Evolutionary conservation across 2,329 filamentous ascomycete species (phyloP), one percentile per base, ranked within the genome.

Genomic region (Raffaelea arxii): DNA sequence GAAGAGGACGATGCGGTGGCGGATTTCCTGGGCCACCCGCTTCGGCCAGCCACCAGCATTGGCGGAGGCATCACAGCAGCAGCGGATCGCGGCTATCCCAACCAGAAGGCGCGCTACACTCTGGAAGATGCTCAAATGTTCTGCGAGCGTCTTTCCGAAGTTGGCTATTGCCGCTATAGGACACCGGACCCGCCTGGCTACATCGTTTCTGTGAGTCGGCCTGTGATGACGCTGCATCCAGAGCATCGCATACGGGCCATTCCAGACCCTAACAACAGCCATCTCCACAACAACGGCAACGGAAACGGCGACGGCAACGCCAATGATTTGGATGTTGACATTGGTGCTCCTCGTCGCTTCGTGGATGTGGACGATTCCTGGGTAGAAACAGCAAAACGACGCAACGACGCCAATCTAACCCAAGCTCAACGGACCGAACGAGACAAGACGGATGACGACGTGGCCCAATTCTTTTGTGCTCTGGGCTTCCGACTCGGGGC

Each of bases 71-170:
- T 39, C 16, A 21, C 25, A 9, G 43, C 43, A 18, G 32, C 35
- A 6, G 43, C 43, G 3, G 43, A 25, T 3, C 32, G 32, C n/a
- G 43, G 32, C 19, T 22, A 12, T 30, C 6, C 27, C 12, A 52
- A 55, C n/a, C 46, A 50, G 19, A 56, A 53, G 49, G 47, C 41
- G 12, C 52, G 48, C 19, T 65, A 63, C 46, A 52, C 50, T 16
- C 53, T 59, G 4, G 54, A 50, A 37, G 61, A 65, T 21, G 60
- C 58, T 14, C 54, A 54, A 43, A 55, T 51, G 46, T 65, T 56
- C 47, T 53, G 63, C 21, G 53, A 58, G 23, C 53, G 62, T 6
- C 53, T 65, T 25, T 25, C 35, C 21, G 25, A 27, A 0, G 48
- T 50, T 4, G 53, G 53, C 16, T 52, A 53, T 6, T 50, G 52